Conservation (phyloP, 768 basidiomycete genomes). For the Pulveroboletus ravenelii region DNA sequence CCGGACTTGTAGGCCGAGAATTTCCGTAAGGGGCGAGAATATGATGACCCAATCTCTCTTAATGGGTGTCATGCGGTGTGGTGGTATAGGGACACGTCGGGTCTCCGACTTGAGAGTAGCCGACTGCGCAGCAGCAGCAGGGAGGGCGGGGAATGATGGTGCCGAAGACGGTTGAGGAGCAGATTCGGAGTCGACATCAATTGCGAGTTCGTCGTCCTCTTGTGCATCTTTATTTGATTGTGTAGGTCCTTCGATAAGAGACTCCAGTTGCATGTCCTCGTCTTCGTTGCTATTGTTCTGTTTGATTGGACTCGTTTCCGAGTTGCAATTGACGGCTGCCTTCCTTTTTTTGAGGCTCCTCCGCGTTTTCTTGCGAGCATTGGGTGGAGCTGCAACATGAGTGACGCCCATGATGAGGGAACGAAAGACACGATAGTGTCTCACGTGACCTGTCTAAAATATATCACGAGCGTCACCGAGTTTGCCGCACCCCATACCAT, state of each 20-base stretch:
- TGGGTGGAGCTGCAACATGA: slow-evolving; percentile 30
- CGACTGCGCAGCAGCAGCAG: slow-evolving; percentile 51
- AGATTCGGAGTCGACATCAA: slow-evolving; percentile 47
- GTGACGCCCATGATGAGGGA: slow-evolving; percentile 38
- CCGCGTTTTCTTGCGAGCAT: slow-evolving; percentile 40
- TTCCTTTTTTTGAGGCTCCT: slow-evolving; percentile 42
- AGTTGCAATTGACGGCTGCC: slow-evolving; percentile 1
- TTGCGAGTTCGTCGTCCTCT: slow-evolving; percentile 60
- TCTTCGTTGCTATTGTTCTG: slow-evolving; percentile 20
- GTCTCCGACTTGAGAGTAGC: slow-evolving; percentile 69
- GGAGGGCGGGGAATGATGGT: slow-evolving; percentile 67
- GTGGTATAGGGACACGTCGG: slow-evolving; percentile 88
- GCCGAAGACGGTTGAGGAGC: slow-evolving; percentile 45
- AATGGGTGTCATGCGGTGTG: slow-evolving; percentile 95
- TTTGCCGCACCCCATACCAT: slow-evolving; percentile 8
- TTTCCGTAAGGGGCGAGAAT: slow-evolving; percentile 93
- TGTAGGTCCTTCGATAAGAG: slow-evolving; percentile 6
- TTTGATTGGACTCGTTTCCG: slow-evolving; percentile 11
- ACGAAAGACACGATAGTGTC: slow-evolving; percentile 7
- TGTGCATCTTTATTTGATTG: slow-evolving; percentile 14
- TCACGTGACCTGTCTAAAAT: slow-evolving; percentile 16
- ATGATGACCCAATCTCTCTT: slow-evolving; percentile 96
- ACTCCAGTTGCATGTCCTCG: slow-evolving; percentile 28
- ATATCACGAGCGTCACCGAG: too few species aligned
- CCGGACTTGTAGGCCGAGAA: slow-evolving; percentile 89